Evolutionary conservation across 345 rosid species (phyloP), one percentile per base, ranked within the genome.

Genomic region (Brassica juncea): DNA sequence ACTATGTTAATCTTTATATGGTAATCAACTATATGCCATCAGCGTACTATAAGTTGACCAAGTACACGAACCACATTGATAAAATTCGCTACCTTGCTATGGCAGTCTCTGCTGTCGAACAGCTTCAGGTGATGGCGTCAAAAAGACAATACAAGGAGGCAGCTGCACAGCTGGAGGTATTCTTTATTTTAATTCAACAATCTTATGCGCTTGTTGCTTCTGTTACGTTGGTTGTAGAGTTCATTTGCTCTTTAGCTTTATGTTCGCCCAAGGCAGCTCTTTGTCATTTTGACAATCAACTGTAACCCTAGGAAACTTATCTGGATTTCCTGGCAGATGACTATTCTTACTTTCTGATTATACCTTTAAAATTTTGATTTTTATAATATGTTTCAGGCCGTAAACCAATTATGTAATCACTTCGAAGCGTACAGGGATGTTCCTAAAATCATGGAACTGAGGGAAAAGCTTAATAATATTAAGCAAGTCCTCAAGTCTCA

Each of bases 141-240:
- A 95, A 95, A 86, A 87, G 98, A 42, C 97, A 93, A 69, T 95
- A 95, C 79, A 95, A 89, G 77, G 99, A 95, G 87, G 97, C 94
- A 77, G 96, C 98, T 86, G 99, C 93, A 68, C 99, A 95, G 85
- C 86, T 95, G 61, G 99, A 95, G 99, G 99, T 95, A 84, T 55
- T 31, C 54, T 66, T 70, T 32, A n/a, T 59, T 68, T 8, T 54
- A 80, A 27, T 72, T 63, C 37, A 31, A 39, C 42, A 63, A 5
- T 52, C 27, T 71, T 37, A 54, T 57, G 58, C 6, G 11, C 15
- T 15, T 52, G 58, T 52, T 52, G 21, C 58, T 52, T 52, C 4
- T 52, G 21, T 5, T 52, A 52, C 21, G 31, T 59, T 54, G 25
- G 60, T 54, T 74, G 9, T 35, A 28, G 62, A 19, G 68, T 19